Base-by-base conservation (phyloP, 78 protist species). In the Tieghemostelium lacteum region DNA sequence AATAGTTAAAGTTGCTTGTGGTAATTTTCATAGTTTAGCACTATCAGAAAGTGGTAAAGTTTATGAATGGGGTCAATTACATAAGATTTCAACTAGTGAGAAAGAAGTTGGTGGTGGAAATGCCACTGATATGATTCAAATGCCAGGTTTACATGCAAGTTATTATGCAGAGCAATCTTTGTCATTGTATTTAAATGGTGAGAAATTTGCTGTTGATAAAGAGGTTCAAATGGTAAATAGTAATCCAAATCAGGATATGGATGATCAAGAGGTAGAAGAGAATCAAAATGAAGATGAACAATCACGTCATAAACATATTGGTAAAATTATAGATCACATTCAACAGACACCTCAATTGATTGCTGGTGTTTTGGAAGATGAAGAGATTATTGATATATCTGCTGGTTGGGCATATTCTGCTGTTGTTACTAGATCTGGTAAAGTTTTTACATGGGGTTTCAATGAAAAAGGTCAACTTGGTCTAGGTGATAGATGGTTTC, bases 381-480 rank as follows among this genome's bases (percentile, higher is more conserved):
- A 45, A 28, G 61, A 75, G 36, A 58, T 88, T 5, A 42, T 74
- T 0, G 78, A 73, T 58, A 62, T 88, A 0, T 19, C 63, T 58
- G 93, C 86, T 17, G 93, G 93, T 20, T 88, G 87, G 83, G 93
- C 93, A 31, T 88, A 63, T 34, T 42, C 55, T 39, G 85, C 87
- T 3, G 93, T 76, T 0, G 93, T 72, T 0, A 62, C 86, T 0
- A 31, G 31, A 34, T n/a, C 45, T 0, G 93, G 93, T 26, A 36
- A 76, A 19, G 58, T 88, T 19, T 88, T 20, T 62, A 88, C 88
- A 22, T 88, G 93, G 93, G 93, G 93, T 26, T 88, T 88, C 87
- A 88, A 88, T 50, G 93, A 88, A 50, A 88, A 88, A 29, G 93
- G 93, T 42, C 93, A 88, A 37, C 57, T 88, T 1, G 93, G 93